These are phyloP conservation scores for Gelatoporia subvermispora DNA, from an alignment of 768 basidiomycete species.

Conservation along the genomic window DNA sequence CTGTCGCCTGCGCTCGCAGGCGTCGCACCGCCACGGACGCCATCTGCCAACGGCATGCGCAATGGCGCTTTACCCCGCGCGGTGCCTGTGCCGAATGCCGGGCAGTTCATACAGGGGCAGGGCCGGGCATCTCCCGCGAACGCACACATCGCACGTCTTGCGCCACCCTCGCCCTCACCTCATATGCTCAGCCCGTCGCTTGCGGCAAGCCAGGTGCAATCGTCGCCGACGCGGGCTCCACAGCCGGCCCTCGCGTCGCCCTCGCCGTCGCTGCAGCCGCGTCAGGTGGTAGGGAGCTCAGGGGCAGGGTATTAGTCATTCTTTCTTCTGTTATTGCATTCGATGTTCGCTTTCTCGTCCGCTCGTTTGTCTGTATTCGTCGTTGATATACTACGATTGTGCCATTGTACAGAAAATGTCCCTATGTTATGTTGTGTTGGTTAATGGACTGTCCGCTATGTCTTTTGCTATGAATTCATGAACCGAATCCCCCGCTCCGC, in stretches of 20 bases:
- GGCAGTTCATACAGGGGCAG: constrained; percentile 9
- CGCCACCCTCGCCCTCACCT: constrained; percentile 23
- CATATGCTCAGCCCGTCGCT: constrained; percentile 26
- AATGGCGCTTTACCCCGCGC: constrained; percentile 13
- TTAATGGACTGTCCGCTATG: too few relatives aligned
- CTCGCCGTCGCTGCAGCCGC: constrained; percentile 30
- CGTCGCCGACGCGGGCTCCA: constrained; percentile 25
- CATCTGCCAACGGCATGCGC: constrained; percentile 57
- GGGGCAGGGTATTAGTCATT: constrained; percentile 14
- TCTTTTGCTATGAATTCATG: too few relatives aligned
- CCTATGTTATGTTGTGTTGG: too few relatives aligned
- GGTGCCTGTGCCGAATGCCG: constrained; percentile 7
- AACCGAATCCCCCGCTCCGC: too few relatives aligned
- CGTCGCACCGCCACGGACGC: constrained; percentile 38
- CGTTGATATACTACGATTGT: too few relatives aligned
- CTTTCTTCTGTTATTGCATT: background rate
- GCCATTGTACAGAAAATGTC: too few relatives aligned
- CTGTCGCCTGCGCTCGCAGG: constrained; percentile 31
- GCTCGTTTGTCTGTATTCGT: too few relatives aligned
- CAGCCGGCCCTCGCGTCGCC: constrained; percentile 24
- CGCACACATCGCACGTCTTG: constrained; percentile 20
- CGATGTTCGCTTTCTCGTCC: too few relatives aligned
- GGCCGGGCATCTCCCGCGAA: constrained; percentile 18
- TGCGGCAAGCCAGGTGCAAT: constrained; percentile 21
- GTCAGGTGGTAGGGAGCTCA: constrained; percentile 27